Evolutionary conservation across 345 rosid genomes (phyloP), one percentile per base, ranked within the genome.

Genomic region (Linum lewisii): DNA sequence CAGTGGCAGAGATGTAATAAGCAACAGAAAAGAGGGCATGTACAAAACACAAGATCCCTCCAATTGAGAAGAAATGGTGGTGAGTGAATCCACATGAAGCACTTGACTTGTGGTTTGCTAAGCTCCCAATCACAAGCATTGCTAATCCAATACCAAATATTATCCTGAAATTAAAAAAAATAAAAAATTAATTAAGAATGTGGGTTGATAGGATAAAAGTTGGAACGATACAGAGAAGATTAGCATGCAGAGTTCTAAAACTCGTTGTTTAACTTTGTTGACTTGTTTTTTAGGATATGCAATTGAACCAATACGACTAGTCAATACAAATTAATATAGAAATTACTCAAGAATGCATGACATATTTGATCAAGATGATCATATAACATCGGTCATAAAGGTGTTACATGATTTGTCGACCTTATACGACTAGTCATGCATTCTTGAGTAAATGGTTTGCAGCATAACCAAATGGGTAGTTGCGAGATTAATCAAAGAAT

Each of bases 121-220:
- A 24, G 54, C 54, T 61, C 1, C 73, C 73, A 16, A 36, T 47
- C 0, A 68, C 24, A 57, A 73, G 52, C 36, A 60, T 25, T 5
- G 73, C 66, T 22, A 73, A 64, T 47, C 73, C 73, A 23, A 68
- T 49, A 5, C 61, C 77, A 2, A 57, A 55, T 1, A 57, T 59
- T 25, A 68, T 61, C 77, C 77, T 73, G 54, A 37, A 54, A 20
- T 34, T 1, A 34, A 25, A 24, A 26, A 13, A 47, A 15, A 24
- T 4, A 47, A 47, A 23, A 29, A 50, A 20, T 10, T 42, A 26
- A 26, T 26, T n/a, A n/a, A n/a, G n/a, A n/a, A n/a, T n/a, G n/a
- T n/a, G n/a, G n/a, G n/a, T n/a, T 38, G 15, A 6, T 45, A 14
- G n/a, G n/a, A 9, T 6, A 58, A 21, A 5, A 3, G 1, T 5